Base-by-base conservation (phyloP, 768 basidiomycete genomes). In the Neoboletus subvelutipes region DNA sequence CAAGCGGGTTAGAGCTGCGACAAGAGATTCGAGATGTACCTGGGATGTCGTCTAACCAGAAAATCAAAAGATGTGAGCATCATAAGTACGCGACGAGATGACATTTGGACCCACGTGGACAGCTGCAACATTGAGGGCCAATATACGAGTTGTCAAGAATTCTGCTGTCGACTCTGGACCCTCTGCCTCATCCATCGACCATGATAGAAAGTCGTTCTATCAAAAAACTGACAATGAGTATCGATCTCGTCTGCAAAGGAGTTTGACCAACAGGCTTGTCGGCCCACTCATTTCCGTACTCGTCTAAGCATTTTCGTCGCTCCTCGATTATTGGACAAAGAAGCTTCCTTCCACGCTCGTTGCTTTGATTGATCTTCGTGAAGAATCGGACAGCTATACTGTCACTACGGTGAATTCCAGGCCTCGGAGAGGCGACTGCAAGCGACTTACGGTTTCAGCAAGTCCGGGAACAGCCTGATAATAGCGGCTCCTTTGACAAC, bases 141-240 rank as follows among this genome's bases (percentile, higher is more conserved):
- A n/a, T 2, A 63, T 11, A 13, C 62, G 52, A 6, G 12, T 18
- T 4, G 52, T 52, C 61, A 76, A 56, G 68, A 67, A 20, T n/a
- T 57, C 29, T 5, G 55, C n/a, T 0, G 66, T 50, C 24, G 50
- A 10, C 37, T 69, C 56, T 18, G 62, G 26, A 45, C 60, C 54
- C 1, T 55, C 20, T 5, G 64, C 69, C 9, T 62, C 64, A 11
- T 70, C 68, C 36, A 73, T 62, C 29, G 73, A 42, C 72, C 75
- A 75, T 10, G 62, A 57, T 4, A 76, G 49, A 40, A 75, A 39
- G 47, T 76, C 75, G 20, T 67, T 65, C 73, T 71, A 46, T 24
- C 2, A 24, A 26, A 29, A 17, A 26, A 22, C n/a, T 4, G 12
- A 47, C 9, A 20, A n/a, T 47, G n/a, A 31, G 29, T 47, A 3